These are phyloP conservation scores for Scedosporium minutisporum DNA, from an alignment of 2,329 filamentous ascomycete genomes.

Conservation along the genomic window DNA sequence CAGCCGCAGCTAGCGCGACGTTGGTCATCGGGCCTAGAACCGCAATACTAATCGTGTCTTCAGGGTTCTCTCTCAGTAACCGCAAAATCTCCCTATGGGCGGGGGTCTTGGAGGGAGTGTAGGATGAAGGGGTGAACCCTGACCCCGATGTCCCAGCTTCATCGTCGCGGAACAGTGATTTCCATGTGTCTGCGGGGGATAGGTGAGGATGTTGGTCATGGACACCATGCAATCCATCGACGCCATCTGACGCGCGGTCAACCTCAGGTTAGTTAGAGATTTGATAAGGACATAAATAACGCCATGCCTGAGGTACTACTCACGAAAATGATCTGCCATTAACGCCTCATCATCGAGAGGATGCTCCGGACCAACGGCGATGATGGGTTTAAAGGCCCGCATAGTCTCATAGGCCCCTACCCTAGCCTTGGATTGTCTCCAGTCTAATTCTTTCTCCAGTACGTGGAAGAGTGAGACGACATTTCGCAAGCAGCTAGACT, in stretches of 20 bases:
- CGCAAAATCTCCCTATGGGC: slow-evolving; percentile 86
- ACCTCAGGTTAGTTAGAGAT: neutral
- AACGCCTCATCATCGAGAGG: slow-evolving; percentile 76
- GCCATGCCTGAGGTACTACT: slow-evolving; percentile 19
- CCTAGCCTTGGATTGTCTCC: slow-evolving; percentile 62
- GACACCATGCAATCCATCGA: slow-evolving; percentile 68
- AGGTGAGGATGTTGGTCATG: slow-evolving; percentile 67
- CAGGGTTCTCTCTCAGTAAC: slow-evolving; percentile 70
- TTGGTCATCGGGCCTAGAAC: slow-evolving; percentile 92
- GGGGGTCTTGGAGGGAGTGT: slow-evolving; percentile 63
- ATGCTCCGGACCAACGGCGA: slow-evolving; percentile 79
- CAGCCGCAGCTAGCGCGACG: slow-evolving; percentile 74
- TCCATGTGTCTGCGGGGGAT: slow-evolving; percentile 65
- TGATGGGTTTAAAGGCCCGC: slow-evolving; percentile 63
- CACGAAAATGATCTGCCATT: slow-evolving; percentile 81
- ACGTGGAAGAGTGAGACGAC: slow-evolving; percentile 85
- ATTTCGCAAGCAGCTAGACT: slow-evolving; percentile 65
- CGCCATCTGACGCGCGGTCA: slow-evolving; percentile 45
- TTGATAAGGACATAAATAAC: neutral
- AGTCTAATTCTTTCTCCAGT: slow-evolving; percentile 77
- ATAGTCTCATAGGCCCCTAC: slow-evolving; percentile 64
- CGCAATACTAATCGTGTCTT: slow-evolving; percentile 79
- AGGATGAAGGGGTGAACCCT: slow-evolving; percentile 47
- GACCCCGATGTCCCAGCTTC: slow-evolving; percentile 24
- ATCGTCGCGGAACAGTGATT: slow-evolving; percentile 46